phyloP scores from a whole-genome alignment of 768 basidiomycete genomes.

The Suillus spraguei region DNA sequence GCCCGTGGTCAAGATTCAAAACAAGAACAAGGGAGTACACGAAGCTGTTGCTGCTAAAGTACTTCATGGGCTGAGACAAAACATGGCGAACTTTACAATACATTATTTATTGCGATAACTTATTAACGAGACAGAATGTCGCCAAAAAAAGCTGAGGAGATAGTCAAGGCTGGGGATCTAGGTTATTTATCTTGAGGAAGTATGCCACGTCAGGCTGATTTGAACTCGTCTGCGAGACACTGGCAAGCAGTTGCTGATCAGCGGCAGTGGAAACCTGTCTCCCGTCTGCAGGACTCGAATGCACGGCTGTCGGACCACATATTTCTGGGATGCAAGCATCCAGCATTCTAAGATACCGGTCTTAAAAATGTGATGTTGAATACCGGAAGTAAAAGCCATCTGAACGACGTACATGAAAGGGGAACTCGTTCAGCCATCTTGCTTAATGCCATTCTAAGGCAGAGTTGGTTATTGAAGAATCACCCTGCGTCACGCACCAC shows the following conservation, averaged over 20 bases:
- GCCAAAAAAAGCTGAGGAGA: neutral
- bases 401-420: conserved; percentile 48
- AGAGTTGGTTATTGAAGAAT: neutral
- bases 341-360: conserved; percentile 27
- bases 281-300: conserved; percentile 12
- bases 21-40: neutral
- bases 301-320: conserved; percentile 8
- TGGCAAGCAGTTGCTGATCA: conserved; percentile 16
- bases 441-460: conserved; percentile 52
- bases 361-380: conserved; percentile 11
- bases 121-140: neutral
- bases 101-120: conserved; percentile 11
- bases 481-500: conserved; percentile 22
- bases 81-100: neutral
- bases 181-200: conserved; percentile 14
- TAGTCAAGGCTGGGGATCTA: conserved; percentile 2
- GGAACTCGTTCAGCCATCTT: conserved; percentile 71
- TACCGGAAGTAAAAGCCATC: neutral
- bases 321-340: conserved; percentile 20
- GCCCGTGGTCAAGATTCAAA: neutral
- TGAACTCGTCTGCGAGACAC: conserved; percentile 15
- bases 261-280: conserved; percentile 13
- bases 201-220: conserved; percentile 15
- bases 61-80: neutral
- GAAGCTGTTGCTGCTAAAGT: neutral